Percentiles rank a stretch among this genome's conserved stretches.
Conservation (phyloP, 176 grass and related monocot species). For the Ensete glaucum region DNA sequence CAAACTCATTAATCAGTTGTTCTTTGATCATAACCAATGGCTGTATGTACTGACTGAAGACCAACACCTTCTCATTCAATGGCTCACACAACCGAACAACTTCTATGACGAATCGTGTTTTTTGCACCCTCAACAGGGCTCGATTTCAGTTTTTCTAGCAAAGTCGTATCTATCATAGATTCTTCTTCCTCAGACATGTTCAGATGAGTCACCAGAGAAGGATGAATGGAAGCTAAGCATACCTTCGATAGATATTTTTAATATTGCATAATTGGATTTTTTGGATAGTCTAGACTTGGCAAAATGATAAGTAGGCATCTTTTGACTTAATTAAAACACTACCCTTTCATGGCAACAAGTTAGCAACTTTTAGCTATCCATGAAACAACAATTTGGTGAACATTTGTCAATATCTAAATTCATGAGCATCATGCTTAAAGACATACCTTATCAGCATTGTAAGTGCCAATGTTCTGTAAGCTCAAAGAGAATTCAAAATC, state of each 20-base stretch:
- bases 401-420: too few species aligned
- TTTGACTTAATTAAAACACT: too few species aligned
- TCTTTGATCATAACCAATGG: conserved; percentile 59
- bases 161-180: conserved; percentile 23
- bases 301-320: too few species aligned
- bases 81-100: conserved; percentile 41
- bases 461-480: conserved; percentile 69
- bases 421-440: neutral
- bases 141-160: conserved; percentile 32
- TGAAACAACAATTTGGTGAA: too few species aligned
- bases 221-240: conserved; percentile 57
- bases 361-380: too few species aligned
- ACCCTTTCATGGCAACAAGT: too few species aligned
- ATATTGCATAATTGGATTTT: too few species aligned
- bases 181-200: conserved; percentile 33
- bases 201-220: conserved; percentile 28
- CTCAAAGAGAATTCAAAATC: conserved; percentile 73
- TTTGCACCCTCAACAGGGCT: conserved; percentile 57
- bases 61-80: conserved; percentile 53
- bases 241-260: too few species aligned
- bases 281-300: too few species aligned
- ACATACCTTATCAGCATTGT: conserved; percentile 62
- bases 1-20: conserved; percentile 42
- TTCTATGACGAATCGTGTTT: conserved; percentile 65
- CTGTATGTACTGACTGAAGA: conserved; percentile 69